phyloP scores from a whole-genome alignment of 192 early-diverging fungal genomes.

The Rhizoclosmatium sp. region DNA sequence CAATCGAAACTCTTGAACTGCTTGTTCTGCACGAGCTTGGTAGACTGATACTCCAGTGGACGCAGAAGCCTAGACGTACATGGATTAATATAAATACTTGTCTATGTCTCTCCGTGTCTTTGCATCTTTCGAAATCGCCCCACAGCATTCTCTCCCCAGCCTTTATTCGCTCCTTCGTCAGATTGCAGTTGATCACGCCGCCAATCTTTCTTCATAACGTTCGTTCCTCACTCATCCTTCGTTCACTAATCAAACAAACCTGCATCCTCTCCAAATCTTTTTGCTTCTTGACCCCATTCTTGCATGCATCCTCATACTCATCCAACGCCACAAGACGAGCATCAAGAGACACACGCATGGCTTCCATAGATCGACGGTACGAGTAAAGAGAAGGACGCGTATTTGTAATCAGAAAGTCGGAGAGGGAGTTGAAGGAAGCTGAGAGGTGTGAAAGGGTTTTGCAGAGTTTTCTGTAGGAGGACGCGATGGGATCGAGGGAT shows the following conservation, averaged over 20 bases:
- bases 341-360: constrained; percentile 37
- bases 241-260: neutral
- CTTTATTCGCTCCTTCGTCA: neutral
- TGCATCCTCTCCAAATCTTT: constrained; percentile 42
- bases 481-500: neutral
- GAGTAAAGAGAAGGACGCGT: neutral
- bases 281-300: constrained; percentile 44
- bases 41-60: neutral
- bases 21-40: neutral
- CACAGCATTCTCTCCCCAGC: neutral
- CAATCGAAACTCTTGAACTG: neutral
- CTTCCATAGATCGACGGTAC: neutral
- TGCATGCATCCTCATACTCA: constrained; percentile 51
- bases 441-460: constrained; percentile 1
- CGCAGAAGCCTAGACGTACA: neutral
- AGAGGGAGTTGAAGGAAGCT: neutral
- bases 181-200: neutral
- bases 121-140: too few species aligned
- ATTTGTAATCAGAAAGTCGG: neutral
- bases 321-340: constrained; percentile 38
- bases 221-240: neutral
- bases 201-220: neutral
- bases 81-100: too few species aligned
- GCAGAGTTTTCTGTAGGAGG: neutral
- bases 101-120: too few species aligned